Evolutionary conservation across 257 asterid species (phyloP).

Genomic region (Gentiana dahurica): DNA sequence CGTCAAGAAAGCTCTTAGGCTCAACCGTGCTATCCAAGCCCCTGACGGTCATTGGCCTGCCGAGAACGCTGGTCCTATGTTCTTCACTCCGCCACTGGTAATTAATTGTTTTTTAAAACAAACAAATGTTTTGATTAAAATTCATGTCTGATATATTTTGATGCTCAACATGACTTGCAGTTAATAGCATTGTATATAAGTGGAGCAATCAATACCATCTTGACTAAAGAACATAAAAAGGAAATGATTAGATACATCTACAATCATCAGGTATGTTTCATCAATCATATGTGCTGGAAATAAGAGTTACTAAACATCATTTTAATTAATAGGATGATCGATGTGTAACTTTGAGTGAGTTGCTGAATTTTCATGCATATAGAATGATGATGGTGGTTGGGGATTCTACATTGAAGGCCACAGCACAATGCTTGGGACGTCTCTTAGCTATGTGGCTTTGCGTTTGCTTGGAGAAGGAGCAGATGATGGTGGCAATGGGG

Average conservation of each 20-base stretch:
- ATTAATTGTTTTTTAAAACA: background rate
- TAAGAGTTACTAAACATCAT: no score
- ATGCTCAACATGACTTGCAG: no score
- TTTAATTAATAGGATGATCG: no score
- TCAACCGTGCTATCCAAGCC: conserved; percentile 58
- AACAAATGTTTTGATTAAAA: no score
- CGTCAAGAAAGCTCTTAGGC: conserved; percentile 43
- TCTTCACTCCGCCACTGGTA: conserved; percentile 47
- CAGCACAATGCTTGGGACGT: background rate
- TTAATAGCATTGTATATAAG: no score
- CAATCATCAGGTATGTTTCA: no score
- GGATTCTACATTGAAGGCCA: background rate
- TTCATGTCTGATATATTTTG: no score
- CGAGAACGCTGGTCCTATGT: conserved; percentile 61
- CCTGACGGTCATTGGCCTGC: conserved; percentile 84
- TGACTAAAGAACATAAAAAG: no score
- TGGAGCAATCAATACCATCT: no score
- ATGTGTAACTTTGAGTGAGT: no score
- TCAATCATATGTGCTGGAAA: no score
- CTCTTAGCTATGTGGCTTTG: background rate
- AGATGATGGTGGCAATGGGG: conserved; percentile 16
- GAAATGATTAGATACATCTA: no score
- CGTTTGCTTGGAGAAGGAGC: conserved; percentile 13
- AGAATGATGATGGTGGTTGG: conserved; percentile 32
- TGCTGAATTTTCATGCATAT: background rate